Evolutionary conservation across 2,329 filamentous ascomycete species (phyloP).

Genomic region (Exophiala phaeomuriformis): DNA sequence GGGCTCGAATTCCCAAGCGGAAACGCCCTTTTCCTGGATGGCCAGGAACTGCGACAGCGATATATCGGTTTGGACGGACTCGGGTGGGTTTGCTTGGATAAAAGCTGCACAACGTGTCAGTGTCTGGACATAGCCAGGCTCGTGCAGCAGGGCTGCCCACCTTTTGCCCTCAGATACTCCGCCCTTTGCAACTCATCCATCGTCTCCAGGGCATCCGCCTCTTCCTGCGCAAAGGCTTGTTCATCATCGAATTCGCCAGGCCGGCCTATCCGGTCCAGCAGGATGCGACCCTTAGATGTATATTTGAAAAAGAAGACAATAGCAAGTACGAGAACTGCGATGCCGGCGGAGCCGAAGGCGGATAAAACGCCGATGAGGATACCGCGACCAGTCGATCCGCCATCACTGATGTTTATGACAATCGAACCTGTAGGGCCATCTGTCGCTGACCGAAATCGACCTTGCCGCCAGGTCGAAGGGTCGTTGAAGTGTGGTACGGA

Average conservation of each 20-base stretch:
- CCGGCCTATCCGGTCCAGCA: constrained; percentile 84
- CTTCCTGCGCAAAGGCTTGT: constrained; percentile 85
- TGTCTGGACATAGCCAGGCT: neutral
- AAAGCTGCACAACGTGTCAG: constrained; percentile 57
- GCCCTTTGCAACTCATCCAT: constrained; percentile 91
- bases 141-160: constrained; percentile 44
- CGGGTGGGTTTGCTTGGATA: constrained; percentile 85
- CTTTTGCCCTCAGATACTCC: constrained; percentile 92
- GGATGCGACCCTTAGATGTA: constrained; percentile 77
- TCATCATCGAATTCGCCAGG: constrained; percentile 98
- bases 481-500: constrained; percentile 8
- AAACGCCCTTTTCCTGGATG: constrained; percentile 99
- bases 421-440: constrained; percentile 25
- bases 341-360: constrained; percentile 81
- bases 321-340: constrained; percentile 71
- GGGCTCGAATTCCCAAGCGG: constrained; percentile 99
- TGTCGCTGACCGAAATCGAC: constrained; percentile 10
- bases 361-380: constrained; percentile 92
- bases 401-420: constrained; percentile 34
- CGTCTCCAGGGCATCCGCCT: constrained; percentile 85
- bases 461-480: constrained; percentile 13
- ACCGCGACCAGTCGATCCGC: constrained; percentile 59
- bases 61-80: constrained; percentile 93
- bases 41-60: constrained; percentile 95
- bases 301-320: constrained; percentile 92